phyloP scores from a whole-genome alignment of 441 rosid species.

The Macaranga tanarius region DNA sequence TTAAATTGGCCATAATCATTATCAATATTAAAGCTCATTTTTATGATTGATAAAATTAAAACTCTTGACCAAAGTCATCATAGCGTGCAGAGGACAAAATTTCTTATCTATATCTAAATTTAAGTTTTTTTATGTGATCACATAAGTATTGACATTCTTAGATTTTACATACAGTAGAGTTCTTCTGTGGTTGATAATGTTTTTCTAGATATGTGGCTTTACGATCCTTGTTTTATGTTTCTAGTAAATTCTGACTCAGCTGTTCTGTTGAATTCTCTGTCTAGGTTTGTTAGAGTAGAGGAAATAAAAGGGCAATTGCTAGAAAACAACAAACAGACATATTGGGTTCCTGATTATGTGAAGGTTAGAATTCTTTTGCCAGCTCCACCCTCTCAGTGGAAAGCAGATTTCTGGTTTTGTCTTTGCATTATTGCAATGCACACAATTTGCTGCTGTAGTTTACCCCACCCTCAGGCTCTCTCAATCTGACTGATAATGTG shows the following conservation, averaged over 20 bases:
- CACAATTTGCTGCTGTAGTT: background rate
- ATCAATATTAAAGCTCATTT: background rate
- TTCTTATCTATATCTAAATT: background rate
- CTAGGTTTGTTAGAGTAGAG: conserved; percentile 98
- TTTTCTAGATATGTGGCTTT: background rate
- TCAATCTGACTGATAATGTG: no score
- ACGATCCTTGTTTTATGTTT: background rate
- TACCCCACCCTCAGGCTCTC: no score
- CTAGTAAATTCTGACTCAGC: background rate
- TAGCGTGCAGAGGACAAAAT: background rate
- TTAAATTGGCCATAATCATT: background rate
- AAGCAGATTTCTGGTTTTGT: background rate
- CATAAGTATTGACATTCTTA: background rate
- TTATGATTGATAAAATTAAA: background rate
- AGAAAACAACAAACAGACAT: conserved; percentile 80
- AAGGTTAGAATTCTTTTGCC: conserved; percentile 57
- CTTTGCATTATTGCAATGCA: background rate
- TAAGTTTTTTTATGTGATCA: background rate
- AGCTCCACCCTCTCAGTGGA: background rate
- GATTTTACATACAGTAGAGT: background rate
- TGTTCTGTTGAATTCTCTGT: conserved; percentile 15
- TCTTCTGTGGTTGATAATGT: background rate
- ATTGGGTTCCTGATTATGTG: conserved; percentile 99
- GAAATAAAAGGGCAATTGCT: conserved; percentile 70
- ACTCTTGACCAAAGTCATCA: background rate